These are phyloP conservation scores for Shiraia sp. DNA, from an alignment of 2,329 filamentous ascomycete species.

Conservation along the genomic window DNA sequence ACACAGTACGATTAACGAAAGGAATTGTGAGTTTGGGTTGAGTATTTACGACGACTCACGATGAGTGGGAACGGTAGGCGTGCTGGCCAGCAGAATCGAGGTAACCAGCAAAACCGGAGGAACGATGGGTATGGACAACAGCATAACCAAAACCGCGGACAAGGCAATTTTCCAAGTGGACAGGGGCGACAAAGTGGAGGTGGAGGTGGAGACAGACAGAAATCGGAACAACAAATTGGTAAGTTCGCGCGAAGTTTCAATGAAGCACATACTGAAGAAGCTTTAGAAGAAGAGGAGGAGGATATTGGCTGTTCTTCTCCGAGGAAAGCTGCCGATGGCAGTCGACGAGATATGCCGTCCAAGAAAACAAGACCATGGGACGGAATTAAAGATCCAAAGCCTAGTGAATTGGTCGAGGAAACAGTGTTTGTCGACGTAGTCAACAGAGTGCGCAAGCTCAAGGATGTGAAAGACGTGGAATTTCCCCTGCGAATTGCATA, in stretches of 20 bases:
- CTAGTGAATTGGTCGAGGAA: background rate
- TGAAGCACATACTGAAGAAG: too few relatives aligned
- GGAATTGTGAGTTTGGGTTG: too few relatives aligned
- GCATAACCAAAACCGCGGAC: slow-evolving; percentile 1
- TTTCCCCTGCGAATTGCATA: slow-evolving; percentile 5
- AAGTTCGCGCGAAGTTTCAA: background rate
- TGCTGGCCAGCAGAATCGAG: too few relatives aligned
- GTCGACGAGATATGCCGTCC: slow-evolving; percentile 2
- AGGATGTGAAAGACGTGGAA: background rate
- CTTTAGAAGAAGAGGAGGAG: too few relatives aligned
- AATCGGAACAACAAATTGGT: too few relatives aligned
- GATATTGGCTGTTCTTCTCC: background rate
- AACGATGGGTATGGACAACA: too few relatives aligned
- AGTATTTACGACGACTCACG: too few relatives aligned
- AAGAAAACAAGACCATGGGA: background rate
- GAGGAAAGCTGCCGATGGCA: slow-evolving; percentile 4
- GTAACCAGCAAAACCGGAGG: too few relatives aligned
- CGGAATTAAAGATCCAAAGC: background rate
- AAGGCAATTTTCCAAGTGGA: too few relatives aligned
- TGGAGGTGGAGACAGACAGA: background rate
- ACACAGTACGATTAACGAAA: too few relatives aligned
- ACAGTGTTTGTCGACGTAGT: background rate
- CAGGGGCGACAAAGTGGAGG: too few relatives aligned
- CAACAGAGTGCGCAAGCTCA: background rate
- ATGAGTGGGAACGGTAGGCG: too few relatives aligned